phyloP scores from a whole-genome alignment of 1,284 basidiomycete species.

The Cutaneotrichosporon dermatis region DNA sequence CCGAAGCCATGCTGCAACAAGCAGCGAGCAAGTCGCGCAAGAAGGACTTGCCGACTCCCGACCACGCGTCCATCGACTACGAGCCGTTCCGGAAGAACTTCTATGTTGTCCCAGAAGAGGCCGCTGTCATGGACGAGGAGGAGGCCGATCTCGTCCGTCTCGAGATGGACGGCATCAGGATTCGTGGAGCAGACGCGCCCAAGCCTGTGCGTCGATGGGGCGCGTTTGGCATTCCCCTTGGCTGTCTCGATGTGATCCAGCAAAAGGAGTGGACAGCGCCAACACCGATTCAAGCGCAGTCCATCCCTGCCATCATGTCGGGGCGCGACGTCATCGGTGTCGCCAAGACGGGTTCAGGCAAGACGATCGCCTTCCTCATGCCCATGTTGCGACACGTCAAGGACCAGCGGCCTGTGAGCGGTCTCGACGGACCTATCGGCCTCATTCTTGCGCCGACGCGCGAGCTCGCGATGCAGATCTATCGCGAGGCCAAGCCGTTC shows the following conservation, averaged over 20 bases:
- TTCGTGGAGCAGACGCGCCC: conserved; percentile 91
- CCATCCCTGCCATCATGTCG: conserved; percentile 97
- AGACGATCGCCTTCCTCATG: conserved; percentile 93
- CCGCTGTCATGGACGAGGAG: conserved; percentile 88
- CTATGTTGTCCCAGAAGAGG: conserved; percentile 86
- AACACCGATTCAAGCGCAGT: conserved; percentile 95
- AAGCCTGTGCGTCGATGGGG: conserved; percentile 97
- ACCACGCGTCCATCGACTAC: conserved; percentile 83
- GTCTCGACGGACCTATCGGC: conserved; percentile 93
- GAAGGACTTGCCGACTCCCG: conserved; percentile 88
- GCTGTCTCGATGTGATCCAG: conserved; percentile 88
- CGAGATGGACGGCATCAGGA: conserved; percentile 94
- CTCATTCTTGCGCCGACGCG: conserved; percentile 97
- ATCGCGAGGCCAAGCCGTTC: conserved; percentile 94
- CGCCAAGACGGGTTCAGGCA: conserved; percentile 93
- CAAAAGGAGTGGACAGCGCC: conserved; percentile 78
- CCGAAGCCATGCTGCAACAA: conserved; percentile 50
- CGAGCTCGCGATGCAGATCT: conserved; percentile 95
- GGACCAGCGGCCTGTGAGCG: conserved; percentile 86
- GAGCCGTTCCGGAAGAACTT: conserved; percentile 97
- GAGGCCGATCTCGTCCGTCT: conserved; percentile 87
- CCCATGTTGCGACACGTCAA: conserved; percentile 98
- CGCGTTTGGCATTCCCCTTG: conserved; percentile 89
- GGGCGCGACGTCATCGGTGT: conserved; percentile 98
- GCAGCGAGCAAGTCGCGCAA: conserved; percentile 95